Evolutionary conservation across 495 filamentous ascomycete species (phyloP), one percentile per base, ranked within the genome.

Genomic region (Neurospora tetraspora): DNA sequence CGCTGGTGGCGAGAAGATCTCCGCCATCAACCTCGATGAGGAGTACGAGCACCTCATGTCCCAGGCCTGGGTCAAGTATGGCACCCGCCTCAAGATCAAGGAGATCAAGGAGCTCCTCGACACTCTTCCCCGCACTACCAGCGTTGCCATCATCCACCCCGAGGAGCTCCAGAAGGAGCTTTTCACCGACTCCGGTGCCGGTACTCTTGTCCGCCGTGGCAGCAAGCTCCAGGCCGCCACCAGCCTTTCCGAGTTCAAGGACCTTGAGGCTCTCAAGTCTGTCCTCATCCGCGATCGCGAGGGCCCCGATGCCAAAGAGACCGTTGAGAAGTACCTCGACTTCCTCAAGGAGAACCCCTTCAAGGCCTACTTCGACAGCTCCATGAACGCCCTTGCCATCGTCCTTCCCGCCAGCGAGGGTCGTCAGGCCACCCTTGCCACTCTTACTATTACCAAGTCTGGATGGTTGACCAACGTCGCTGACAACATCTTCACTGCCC

Each of bases 81-180:
- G 96, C 39, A 99, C 96, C 53, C 90, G 94, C 76, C 84, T 98
- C 71, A 99, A 99, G 91, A 98, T 99, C 83, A 96, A 95, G 83
- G 95, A 99, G 84, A 97, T 97, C 83, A 98, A 98, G 85, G 92
- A 96, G 23, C 88, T 99, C 10, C 85, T 99, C 69, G 91, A 91
- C 71, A 90, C 91, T 37, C 88, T 99, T 12, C 96, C 96, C 45
- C 88, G 93, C 76, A 92, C 94, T 12, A 97, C 96, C 53, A 97
- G 94, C 77, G 96, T 99, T 71, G 96, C 96, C 36, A 98, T 99
- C 78, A 98, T 99, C 75, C 94, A 97, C 81, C 94, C 96, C 3
- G 92, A 90, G 31, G 92, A 97, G 78, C 88, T 99, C 10, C 94
- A 98, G 80, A 97, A 97, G 85, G 95, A 98, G 81, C 85, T 98